phyloP scores from a whole-genome alignment of 768 basidiomycete species.

The Lentinula aciculospora region DNA sequence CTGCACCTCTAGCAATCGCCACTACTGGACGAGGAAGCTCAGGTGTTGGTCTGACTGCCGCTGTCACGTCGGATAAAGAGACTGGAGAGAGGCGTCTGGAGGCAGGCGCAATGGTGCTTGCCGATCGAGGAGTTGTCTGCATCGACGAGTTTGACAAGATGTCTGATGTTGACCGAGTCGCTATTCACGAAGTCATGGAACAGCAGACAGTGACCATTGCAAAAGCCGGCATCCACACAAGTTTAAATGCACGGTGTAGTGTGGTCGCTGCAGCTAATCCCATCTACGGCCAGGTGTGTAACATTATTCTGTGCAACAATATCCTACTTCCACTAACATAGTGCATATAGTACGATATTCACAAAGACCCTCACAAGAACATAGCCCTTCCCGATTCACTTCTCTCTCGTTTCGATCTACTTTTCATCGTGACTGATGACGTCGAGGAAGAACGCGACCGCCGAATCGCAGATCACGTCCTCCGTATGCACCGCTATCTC shows the following conservation, averaged over 20 bases:
- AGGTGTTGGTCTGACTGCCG: constrained; percentile 98
- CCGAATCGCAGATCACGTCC: constrained; percentile 93
- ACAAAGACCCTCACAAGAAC: constrained; percentile 98
- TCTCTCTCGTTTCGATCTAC: constrained; percentile 95
- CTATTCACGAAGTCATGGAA: constrained; percentile 99
- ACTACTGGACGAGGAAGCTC: constrained; percentile 97
- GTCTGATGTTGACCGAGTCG: constrained; percentile 97
- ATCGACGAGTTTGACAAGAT: constrained; percentile 99
- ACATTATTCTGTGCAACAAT: not conserved
- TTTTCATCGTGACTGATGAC: constrained; percentile 98
- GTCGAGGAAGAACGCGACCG: constrained; percentile 94
- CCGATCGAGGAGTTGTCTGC: constrained; percentile 97
- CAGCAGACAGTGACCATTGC: constrained; percentile 99
- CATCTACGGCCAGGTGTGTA: constrained; percentile 87
- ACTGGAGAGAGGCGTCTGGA: constrained; percentile 96
- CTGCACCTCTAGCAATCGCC: constrained; percentile 94
- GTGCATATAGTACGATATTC: constrained; percentile 83
- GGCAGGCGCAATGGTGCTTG: constrained; percentile 99
- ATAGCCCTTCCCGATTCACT: constrained; percentile 97
- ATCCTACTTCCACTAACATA: not conserved
- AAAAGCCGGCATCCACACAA: constrained; percentile 98
- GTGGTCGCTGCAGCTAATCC: constrained; percentile 98
- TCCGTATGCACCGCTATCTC: constrained; percentile 94
- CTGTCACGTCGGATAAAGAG: constrained; percentile 96
- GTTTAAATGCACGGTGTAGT: constrained; percentile 94